These are phyloP conservation scores for Pharnaceum exiguum DNA, from an alignment of 148 eudicot genomes.

Conservation along the genomic window DNA sequence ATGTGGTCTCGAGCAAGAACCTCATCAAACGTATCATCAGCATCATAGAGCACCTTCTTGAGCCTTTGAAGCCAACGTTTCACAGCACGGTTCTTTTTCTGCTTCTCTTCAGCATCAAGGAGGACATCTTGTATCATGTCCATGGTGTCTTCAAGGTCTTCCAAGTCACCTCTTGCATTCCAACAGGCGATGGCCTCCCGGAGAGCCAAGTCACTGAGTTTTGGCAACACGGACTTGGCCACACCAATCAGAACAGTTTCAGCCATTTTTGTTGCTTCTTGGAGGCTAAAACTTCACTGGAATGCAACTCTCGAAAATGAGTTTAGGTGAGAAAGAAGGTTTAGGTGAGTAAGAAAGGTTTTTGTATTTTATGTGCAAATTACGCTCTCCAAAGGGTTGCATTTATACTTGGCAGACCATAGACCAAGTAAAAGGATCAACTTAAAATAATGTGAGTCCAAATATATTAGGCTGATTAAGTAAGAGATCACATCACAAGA, in stretches of 20 bases:
- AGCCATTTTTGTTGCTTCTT: conserved; percentile 16
- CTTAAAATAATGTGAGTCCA: no score
- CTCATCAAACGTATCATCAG: conserved; percentile 27
- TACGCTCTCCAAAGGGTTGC: no score
- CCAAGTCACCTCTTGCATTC: conserved; percentile 14
- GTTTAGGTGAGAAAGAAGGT: no score
- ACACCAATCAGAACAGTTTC: conserved; percentile 10
- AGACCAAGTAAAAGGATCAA: no score
- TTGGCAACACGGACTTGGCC: conserved; percentile 6
- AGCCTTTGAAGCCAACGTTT: conserved; percentile 24
- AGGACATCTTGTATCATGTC: conserved; percentile 15
- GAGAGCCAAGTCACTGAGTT: conserved; percentile 14
- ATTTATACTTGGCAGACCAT: no score
- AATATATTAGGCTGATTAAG: no score
- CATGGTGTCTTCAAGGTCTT: conserved; percentile 10
- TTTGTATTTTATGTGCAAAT: no score
- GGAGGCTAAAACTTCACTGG: no score
- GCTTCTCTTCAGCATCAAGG: conserved; percentile 27
- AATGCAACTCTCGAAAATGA: no score
- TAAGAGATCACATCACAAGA: no score
- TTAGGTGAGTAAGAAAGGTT: no score
- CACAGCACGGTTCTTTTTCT: conserved; percentile 7
- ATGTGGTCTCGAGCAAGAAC: not conserved
- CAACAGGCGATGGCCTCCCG: conserved; percentile 15
- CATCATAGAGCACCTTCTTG: conserved; percentile 11